Evolutionary conservation across 495 filamentous ascomycete genomes (phyloP).

Genomic region (Xylaria palmicola): DNA sequence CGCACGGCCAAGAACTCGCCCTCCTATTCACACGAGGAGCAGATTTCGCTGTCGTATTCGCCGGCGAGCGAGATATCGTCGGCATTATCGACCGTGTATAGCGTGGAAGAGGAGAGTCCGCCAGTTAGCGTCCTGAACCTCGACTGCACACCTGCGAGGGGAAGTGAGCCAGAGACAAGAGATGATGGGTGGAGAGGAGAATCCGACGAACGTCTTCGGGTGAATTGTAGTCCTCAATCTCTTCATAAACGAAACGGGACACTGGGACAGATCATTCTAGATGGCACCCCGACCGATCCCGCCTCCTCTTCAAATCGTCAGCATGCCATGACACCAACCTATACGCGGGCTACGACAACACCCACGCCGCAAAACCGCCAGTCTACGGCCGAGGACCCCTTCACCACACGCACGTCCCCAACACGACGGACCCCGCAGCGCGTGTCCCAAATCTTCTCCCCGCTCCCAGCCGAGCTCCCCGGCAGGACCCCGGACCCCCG

Average conservation of each 20-base stretch:
- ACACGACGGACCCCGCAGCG: conserved; percentile 21
- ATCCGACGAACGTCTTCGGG: not conserved
- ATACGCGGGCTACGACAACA: not conserved
- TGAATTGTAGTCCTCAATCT: not conserved
- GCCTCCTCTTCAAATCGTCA: not conserved
- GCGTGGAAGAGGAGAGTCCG: conserved; percentile 38
- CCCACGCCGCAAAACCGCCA: conserved; percentile 1
- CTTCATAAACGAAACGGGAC: not conserved
- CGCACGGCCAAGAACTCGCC: conserved; percentile 6
- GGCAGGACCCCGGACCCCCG: not conserved
- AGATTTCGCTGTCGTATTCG: conserved; percentile 18
- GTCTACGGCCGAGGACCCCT: conserved; percentile 20
- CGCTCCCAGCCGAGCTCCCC: conserved; percentile 12
- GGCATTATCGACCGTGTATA: conserved; percentile 44
- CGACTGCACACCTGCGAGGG: not conserved
- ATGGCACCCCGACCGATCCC: not conserved
- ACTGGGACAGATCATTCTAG: not conserved
- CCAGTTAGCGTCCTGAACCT: conserved; percentile 6
- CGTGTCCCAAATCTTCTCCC: conserved; percentile 27
- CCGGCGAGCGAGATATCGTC: conserved; percentile 37
- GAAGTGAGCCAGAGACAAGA: not conserved
- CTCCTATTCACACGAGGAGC: not conserved
- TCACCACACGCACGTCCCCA: conserved; percentile 9
- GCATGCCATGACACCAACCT: not conserved
- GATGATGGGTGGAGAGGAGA: not conserved